Conservation (phyloP, 148 eudicot species). For the Fagopyrum tataricum region DNA sequence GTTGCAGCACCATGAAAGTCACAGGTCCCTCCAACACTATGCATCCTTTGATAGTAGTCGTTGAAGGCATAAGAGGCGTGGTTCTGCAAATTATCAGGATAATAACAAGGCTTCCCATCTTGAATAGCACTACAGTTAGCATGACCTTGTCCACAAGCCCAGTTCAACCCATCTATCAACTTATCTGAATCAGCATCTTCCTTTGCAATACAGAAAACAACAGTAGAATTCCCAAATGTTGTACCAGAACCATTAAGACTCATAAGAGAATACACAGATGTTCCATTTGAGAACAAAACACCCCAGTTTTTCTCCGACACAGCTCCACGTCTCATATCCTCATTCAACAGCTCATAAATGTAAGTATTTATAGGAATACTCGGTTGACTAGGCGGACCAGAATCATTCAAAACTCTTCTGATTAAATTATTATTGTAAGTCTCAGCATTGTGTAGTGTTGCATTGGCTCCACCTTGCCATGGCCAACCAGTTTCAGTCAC, state of each 20-base stretch:
- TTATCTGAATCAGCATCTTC: slow-evolving; percentile 49
- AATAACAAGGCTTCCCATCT: slow-evolving; percentile 64
- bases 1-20: slow-evolving; percentile 87
- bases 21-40: slow-evolving; percentile 74
- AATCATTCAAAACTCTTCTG: slow-evolving; percentile 58
- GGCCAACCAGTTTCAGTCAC: slow-evolving; percentile 99
- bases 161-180: slow-evolving; percentile 61
- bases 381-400: slow-evolving; percentile 89
- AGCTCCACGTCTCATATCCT: slow-evolving; percentile 73
- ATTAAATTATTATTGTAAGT: slow-evolving; percentile 66
- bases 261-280: slow-evolving; percentile 59
- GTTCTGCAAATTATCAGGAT: slow-evolving; percentile 66
- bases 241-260: slow-evolving; percentile 32
- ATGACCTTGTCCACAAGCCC: slow-evolving; percentile 94
- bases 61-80: slow-evolving; percentile 97
- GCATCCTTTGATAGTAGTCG: slow-evolving; percentile 86
- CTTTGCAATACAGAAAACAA: slow-evolving; percentile 60
- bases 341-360: slow-evolving; percentile 82
- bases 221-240: slow-evolving; percentile 41
- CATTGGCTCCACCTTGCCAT: slow-evolving; percentile 64
- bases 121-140: slow-evolving; percentile 87
- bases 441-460: slow-evolving; percentile 66
- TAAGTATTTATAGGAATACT: slow-evolving; percentile 64
- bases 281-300: slow-evolving; percentile 58
- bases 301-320: slow-evolving; percentile 79